Evolutionary conservation across 768 basidiomycete species (phyloP).

Genomic region (Cystofilobasidium ferigula): DNA sequence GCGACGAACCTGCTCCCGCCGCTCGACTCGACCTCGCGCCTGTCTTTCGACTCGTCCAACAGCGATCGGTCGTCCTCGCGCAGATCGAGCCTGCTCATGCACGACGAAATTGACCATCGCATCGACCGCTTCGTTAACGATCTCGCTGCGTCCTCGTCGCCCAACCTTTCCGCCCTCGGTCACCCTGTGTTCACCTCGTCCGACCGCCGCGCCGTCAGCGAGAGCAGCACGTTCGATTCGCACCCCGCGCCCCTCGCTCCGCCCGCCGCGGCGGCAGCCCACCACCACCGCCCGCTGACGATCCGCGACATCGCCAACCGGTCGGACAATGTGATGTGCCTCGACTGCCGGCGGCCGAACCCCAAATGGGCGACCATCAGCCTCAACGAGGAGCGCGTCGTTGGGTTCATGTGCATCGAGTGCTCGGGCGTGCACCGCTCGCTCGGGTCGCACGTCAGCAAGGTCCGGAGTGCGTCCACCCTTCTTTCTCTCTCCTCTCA

Average conservation of each 20-base stretch:
- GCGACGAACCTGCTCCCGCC: neutral
- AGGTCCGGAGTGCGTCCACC: conserved; percentile 10
- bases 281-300: neutral
- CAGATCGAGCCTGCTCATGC: neutral
- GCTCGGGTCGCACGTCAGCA: conserved; percentile 18
- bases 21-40: neutral
- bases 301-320: neutral
- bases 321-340: neutral
- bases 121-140: neutral
- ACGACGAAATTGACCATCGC: neutral
- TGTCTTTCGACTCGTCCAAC: neutral
- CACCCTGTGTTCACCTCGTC: neutral
- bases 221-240: neutral
- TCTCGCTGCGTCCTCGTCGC: neutral
- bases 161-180: conserved; percentile 8
- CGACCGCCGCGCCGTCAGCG: conserved; percentile 18
- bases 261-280: too few relatives aligned
- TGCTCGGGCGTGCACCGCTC: conserved; percentile 17
- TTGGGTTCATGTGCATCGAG: conserved; percentile 22
- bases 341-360: neutral
- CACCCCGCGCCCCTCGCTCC: too few relatives aligned
- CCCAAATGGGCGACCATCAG: conserved; percentile 23
- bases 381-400: conserved; percentile 2
- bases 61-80: neutral
- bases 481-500: neutral